These are phyloP conservation scores for Colletotrichum australisinense DNA, from an alignment of 2,329 filamentous ascomycete species.

Conservation along the genomic window DNA sequence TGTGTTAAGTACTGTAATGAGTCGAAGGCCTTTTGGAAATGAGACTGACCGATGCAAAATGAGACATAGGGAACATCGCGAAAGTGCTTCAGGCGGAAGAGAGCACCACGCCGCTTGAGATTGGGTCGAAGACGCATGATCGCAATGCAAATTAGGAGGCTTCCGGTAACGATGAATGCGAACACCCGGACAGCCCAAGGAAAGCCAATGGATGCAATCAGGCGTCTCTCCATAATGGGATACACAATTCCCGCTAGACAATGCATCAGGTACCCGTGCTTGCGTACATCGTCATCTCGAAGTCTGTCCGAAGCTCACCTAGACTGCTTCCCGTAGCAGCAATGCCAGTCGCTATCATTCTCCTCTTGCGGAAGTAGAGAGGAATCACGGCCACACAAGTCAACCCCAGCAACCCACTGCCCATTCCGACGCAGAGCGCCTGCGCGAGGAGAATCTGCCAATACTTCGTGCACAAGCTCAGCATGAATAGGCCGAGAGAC, in stretches of 20 bases:
- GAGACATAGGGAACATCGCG: slow-evolving; percentile 14
- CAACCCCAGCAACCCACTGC: slow-evolving; percentile 53
- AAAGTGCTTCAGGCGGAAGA: slow-evolving; percentile 26
- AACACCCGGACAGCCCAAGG: slow-evolving; percentile 29
- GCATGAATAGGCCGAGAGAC: slow-evolving; percentile 60
- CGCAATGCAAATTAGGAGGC: slow-evolving; percentile 22
- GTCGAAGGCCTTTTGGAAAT: background rate
- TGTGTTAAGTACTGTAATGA: background rate
- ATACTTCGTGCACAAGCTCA: slow-evolving; percentile 49
- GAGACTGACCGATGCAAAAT: slow-evolving; percentile 21
- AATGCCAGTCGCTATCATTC: slow-evolving; percentile 47
- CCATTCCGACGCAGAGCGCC: slow-evolving; percentile 57
- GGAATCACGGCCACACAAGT: slow-evolving; percentile 48
- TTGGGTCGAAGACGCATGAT: slow-evolving; percentile 28
- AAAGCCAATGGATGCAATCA: slow-evolving; percentile 23
- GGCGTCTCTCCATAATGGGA: slow-evolving; percentile 22
- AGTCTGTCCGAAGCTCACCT: slow-evolving; percentile 36
- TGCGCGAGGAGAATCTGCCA: slow-evolving; percentile 59
- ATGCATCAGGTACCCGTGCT: background rate
- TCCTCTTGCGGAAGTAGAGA: slow-evolving; percentile 45
- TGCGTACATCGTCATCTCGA: background rate
- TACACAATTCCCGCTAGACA: slow-evolving; percentile 17
- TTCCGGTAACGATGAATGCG: slow-evolving; percentile 25
- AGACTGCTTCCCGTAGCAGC: slow-evolving; percentile 45
- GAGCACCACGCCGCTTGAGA: slow-evolving; percentile 19